Conservation (phyloP, 306 rosid species). For the Comarum palustre region DNA sequence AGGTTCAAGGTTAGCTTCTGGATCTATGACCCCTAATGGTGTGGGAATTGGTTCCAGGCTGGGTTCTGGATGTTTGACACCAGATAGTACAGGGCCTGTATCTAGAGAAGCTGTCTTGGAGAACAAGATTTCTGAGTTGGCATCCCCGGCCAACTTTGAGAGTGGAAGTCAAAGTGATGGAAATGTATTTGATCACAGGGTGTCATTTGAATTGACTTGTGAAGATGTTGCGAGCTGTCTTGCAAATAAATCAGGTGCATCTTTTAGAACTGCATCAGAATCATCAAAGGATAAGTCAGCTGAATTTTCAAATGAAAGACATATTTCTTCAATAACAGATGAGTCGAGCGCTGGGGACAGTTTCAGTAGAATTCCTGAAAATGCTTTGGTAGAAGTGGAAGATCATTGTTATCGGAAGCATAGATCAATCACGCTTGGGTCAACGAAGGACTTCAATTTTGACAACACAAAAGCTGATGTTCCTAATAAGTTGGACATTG, state of each 20-base stretch:
- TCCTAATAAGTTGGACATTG: constrained; percentile 42
- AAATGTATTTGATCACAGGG: constrained; percentile 63
- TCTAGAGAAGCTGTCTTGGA: constrained; percentile 33
- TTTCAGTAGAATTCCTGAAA: constrained; percentile 37
- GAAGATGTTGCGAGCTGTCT: constrained; percentile 92
- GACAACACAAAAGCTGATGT: constrained; percentile 67
- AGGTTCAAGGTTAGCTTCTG: constrained; percentile 75
- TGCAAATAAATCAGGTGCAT: constrained; percentile 56
- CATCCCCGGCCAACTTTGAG: constrained; percentile 52
- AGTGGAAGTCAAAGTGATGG: constrained; percentile 49
- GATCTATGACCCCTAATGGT: constrained; percentile 84
- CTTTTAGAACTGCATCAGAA: constrained; percentile 47
- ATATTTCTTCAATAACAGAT: constrained; percentile 34
- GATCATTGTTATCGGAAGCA: constrained; percentile 59
- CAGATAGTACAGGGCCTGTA: constrained; percentile 57
- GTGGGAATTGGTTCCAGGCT: constrained; percentile 61
- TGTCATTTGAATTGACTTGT: constrained; percentile 88
- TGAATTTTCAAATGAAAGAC: constrained; percentile 38
- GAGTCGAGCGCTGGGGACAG: constrained; percentile 34
- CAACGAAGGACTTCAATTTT: constrained; percentile 82
- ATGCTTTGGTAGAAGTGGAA: constrained; percentile 40
- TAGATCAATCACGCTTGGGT: constrained; percentile 55
- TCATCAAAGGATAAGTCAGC: constrained; percentile 51
- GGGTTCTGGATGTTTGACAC: constrained; percentile 45
- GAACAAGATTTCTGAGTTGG: constrained; percentile 50